Conservation (phyloP, 73 alveolate genomes). For the Halteria grandinella region DNA sequence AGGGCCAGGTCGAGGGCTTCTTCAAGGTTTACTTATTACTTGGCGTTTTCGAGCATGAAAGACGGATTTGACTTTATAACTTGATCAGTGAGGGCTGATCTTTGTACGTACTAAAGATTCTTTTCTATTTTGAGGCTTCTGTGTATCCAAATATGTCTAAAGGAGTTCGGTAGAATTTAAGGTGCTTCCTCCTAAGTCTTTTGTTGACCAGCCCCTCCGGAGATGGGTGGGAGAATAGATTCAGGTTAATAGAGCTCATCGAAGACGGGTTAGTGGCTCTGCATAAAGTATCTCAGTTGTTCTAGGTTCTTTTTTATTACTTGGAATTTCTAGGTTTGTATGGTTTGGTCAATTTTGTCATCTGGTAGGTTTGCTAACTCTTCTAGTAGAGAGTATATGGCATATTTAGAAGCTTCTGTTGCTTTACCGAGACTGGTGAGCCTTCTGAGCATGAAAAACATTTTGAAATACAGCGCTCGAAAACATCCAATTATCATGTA, state of each 20-base stretch:
- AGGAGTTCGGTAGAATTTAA: not conserved
- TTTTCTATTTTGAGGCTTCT: constrained; percentile 21
- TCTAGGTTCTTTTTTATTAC: constrained; percentile 2
- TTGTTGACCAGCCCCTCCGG: too few relatives aligned
- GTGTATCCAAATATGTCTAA: constrained; percentile 9
- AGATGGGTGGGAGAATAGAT: too few relatives aligned
- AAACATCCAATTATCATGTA: constrained; percentile 2
- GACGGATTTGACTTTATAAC: constrained; percentile 13
- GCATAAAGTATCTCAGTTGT: not conserved
- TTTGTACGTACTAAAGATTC: not conserved
- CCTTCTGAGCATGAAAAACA: not conserved
- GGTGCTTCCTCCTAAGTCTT: too few relatives aligned
- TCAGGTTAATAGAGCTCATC: too few relatives aligned
- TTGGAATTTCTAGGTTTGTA: too few relatives aligned
- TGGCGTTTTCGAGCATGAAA: constrained; percentile 12
- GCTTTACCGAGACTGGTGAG: not conserved
- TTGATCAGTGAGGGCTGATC: constrained; percentile 10
- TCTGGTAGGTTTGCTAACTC: not conserved
- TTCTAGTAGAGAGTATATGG: not conserved
- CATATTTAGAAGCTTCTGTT: not conserved
- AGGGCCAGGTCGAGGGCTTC: constrained; percentile 40
- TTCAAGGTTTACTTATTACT: constrained; percentile 1
- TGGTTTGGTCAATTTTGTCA: not conserved
- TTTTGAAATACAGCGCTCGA: constrained; percentile 6
- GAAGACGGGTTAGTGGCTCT: constrained; percentile 2